phyloP scores from a whole-genome alignment of 2,329 filamentous ascomycete species.

The Apiospora sp. region DNA sequence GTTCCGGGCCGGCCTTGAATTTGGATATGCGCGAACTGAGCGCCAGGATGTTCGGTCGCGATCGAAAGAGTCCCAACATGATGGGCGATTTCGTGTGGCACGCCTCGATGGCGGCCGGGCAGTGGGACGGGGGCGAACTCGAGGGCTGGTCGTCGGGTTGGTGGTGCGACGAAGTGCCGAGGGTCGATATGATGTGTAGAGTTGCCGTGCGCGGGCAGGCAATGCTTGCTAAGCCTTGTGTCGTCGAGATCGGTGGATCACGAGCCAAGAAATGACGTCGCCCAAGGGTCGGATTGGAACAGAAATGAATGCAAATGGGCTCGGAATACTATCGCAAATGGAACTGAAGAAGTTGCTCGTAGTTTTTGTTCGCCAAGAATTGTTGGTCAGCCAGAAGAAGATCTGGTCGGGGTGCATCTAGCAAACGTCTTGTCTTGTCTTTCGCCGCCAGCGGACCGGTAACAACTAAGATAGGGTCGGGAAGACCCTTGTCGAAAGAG shows the following conservation, averaged over 20 bases:
- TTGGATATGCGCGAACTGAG: slow-evolving; percentile 27
- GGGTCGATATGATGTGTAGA: neutral
- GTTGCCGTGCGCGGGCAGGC: neutral
- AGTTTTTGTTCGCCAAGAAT: neutral
- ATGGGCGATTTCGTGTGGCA: slow-evolving; percentile 33
- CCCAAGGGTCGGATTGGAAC: neutral
- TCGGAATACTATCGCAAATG: neutral
- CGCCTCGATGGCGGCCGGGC: slow-evolving; percentile 36
- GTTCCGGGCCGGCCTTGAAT: slow-evolving; percentile 25
- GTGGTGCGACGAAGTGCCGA: neutral
- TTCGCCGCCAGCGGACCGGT: slow-evolving; percentile 15
- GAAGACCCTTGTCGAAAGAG: neutral
- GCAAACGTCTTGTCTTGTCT: slow-evolving; percentile 13
- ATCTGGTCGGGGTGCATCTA: slow-evolving; percentile 6
- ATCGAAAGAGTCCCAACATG: slow-evolving; percentile 42
- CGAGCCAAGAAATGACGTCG: slow-evolving; percentile 17
- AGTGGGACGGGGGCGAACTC: neutral
- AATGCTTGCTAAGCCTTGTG: slow-evolving; percentile 14
- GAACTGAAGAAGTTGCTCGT: slow-evolving; percentile 5
- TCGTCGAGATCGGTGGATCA: slow-evolving; percentile 6
- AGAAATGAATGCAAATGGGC: neutral
- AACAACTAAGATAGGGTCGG: neutral
- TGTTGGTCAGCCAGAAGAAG: slow-evolving; percentile 9
- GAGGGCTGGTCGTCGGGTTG: neutral
- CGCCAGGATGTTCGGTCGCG: slow-evolving; percentile 34